Base-by-base conservation (phyloP, 1,284 basidiomycete species). In the Coriolopsis trogii region DNA sequence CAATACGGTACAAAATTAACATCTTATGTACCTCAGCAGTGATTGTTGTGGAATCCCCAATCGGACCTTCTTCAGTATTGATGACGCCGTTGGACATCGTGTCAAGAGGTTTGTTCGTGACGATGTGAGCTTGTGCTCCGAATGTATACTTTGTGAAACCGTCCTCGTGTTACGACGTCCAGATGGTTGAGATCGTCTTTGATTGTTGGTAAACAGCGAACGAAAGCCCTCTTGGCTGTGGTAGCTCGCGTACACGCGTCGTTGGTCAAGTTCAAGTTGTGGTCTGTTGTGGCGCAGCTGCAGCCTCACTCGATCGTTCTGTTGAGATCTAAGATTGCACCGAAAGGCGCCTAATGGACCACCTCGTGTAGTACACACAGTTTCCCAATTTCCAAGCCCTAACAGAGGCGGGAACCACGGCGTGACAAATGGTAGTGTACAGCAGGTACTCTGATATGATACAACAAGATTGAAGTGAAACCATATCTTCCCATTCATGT, bases 361-460 rank as follows among this genome's bases (percentile, higher is more conserved):
- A 8, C 30, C 10, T 31, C 30, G 30, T 15, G 13, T 15, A 16
- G 10, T 31, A 31, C 30, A 31, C 30, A 12, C 13, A 31, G 30
- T 5, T 31, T 15, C 8, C 13, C 28, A 7, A 30, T 13, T 30
- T n/a, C n/a, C n/a, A n/a, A n/a, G n/a, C n/a, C n/a, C n/a, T n/a
- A n/a, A n/a, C n/a, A n/a, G n/a, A n/a, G n/a, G n/a, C n/a, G n/a
- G 34, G 16, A 20, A 37, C 16, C n/a, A 37, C 10, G 28, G 9
- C 6, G 33, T 36, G 15, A 33, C 30, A n/a, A 33, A 5, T n/a
- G 12, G 26, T 47, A 39, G 10, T 64, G 71, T n/a, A 75, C 77
- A 18, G 81, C 78, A 56, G 13, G 8, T 20, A 16, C n/a, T 41
- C 15, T 26, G 40, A 28, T 7, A 25, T 40, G 29, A 16, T 31